These are phyloP conservation scores for Verticillium dahliae DNA, from an alignment of 2,329 filamentous ascomycete species.

Conservation along the genomic window DNA sequence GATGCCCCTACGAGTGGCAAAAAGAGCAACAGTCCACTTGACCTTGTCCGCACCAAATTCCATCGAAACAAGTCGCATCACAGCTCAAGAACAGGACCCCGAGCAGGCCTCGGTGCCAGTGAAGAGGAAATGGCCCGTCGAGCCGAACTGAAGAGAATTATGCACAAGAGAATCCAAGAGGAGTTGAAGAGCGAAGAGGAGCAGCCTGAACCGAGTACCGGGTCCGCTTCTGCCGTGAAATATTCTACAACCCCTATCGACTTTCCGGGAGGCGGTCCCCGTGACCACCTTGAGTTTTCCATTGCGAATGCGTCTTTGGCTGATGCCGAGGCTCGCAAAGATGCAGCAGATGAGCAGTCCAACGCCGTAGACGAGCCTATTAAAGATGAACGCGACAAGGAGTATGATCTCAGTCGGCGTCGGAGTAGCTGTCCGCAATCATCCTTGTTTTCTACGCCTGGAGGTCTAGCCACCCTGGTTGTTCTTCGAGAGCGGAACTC, in stretches of 20 bases:
- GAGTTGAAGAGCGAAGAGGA: conserved; percentile 43
- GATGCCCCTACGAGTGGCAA: background rate
- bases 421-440: conserved; percentile 3
- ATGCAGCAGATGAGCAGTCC: background rate
- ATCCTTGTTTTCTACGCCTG: background rate
- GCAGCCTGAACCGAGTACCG: conserved; percentile 22
- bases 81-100: conserved; percentile 30
- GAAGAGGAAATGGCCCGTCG: conserved; percentile 47
- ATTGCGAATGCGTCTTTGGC: conserved; percentile 12
- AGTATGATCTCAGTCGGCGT: conserved; percentile 1
- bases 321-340: background rate
- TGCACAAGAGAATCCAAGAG: conserved; percentile 51
- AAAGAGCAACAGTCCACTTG: conserved; percentile 31
- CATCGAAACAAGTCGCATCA: conserved; percentile 40
- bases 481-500: conserved; percentile 10
- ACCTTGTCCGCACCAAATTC: conserved; percentile 36
- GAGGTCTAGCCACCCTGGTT: conserved; percentile 1
- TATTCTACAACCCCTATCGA: background rate
- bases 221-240: background rate
- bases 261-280: conserved; percentile 32
- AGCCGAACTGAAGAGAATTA: conserved; percentile 48
- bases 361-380: background rate
- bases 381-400: background rate
- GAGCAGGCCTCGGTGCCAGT: conserved; percentile 35
- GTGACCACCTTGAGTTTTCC: conserved; percentile 43